Percentiles rank a stretch among this genome's conserved stretches.
These are phyloP conservation scores for Epichloe uncinata DNA, from an alignment of 2,329 filamentous ascomycete genomes.

Conservation along the genomic window DNA sequence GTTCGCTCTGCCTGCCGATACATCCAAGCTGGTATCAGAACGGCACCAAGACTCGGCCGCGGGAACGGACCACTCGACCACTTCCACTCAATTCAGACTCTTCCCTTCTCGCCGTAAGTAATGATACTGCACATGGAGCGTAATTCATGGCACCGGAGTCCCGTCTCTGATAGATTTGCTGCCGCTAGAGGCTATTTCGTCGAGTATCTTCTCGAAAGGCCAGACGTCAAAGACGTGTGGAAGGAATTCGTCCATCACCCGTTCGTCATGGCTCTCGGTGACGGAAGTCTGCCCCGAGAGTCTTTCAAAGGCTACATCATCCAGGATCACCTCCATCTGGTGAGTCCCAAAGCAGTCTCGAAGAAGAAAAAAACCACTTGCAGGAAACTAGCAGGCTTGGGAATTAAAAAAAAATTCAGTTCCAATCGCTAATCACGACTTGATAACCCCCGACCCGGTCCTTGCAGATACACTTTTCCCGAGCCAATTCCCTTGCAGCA, in stretches of 20 bases:
- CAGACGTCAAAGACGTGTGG: constrained; percentile 66
- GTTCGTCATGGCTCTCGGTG: constrained; percentile 66
- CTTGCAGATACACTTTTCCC: constrained; percentile 64
- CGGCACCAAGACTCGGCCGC: constrained; percentile 46
- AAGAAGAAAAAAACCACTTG: too few species aligned
- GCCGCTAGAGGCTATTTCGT: constrained; percentile 56
- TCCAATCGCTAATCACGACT: too few species aligned
- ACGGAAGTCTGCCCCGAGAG: constrained; percentile 58
- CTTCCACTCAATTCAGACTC: constrained; percentile 55
- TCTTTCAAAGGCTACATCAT: constrained; percentile 82
- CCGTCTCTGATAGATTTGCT: neutral
- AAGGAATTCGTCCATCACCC: constrained; percentile 63
- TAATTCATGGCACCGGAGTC: neutral
- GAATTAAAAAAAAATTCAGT: too few species aligned
- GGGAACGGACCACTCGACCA: constrained; percentile 66
- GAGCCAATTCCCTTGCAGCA: constrained; percentile 71
- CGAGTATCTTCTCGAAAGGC: constrained; percentile 64
- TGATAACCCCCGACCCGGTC: too few species aligned
- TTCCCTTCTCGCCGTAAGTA: constrained; percentile 54
- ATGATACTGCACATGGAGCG: neutral
- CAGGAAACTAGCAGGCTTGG: too few species aligned
- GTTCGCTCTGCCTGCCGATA: constrained; percentile 59
- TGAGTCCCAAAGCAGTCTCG: constrained; percentile 23
- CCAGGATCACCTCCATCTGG: constrained; percentile 85
- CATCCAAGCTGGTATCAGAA: constrained; percentile 56